Conservation (phyloP, 2,329 filamentous ascomycete species). For the Arthrobotrys sphaeroides region DNA sequence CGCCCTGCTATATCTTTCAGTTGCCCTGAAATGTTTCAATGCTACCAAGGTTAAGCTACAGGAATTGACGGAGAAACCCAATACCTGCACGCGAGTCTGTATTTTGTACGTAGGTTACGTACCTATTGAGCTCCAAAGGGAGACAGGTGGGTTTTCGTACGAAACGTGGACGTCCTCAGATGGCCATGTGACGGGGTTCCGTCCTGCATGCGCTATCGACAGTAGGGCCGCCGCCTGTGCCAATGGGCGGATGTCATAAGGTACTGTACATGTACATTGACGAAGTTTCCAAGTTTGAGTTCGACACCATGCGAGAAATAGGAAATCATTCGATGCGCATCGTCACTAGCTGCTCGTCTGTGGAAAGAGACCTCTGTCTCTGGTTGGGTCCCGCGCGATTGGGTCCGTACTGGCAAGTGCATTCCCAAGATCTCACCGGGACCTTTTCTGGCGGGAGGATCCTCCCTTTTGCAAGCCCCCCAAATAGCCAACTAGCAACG, state of each 20-base stretch:
- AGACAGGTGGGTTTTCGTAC: background rate
- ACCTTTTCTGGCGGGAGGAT: constrained; percentile 44
- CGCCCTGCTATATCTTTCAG: constrained; percentile 9
- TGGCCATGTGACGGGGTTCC: constrained; percentile 13
- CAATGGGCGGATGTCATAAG: no score
- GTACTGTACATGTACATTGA: no score
- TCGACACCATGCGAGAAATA: background rate
- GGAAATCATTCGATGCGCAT: background rate
- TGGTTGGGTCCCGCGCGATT: constrained; percentile 48
- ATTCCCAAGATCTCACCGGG: constrained; percentile 53
- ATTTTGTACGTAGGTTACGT: constrained; percentile 11
- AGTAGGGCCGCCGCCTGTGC: no score
- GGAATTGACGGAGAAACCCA: constrained; percentile 1
- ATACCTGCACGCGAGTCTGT: background rate
- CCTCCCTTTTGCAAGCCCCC: constrained; percentile 45
- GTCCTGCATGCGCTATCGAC: no score
- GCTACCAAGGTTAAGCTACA: constrained; percentile 13
- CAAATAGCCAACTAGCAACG: constrained; percentile 34
- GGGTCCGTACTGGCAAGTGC: constrained; percentile 44
- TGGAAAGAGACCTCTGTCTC: constrained; percentile 13
- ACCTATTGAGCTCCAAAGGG: background rate
- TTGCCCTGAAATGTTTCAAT: constrained; percentile 32
- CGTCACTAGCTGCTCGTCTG: background rate
- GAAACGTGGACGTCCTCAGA: background rate
- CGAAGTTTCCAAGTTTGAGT: background rate